Base-by-base conservation (phyloP, 2,329 filamentous ascomycete species). In the Apiospora marii region DNA sequence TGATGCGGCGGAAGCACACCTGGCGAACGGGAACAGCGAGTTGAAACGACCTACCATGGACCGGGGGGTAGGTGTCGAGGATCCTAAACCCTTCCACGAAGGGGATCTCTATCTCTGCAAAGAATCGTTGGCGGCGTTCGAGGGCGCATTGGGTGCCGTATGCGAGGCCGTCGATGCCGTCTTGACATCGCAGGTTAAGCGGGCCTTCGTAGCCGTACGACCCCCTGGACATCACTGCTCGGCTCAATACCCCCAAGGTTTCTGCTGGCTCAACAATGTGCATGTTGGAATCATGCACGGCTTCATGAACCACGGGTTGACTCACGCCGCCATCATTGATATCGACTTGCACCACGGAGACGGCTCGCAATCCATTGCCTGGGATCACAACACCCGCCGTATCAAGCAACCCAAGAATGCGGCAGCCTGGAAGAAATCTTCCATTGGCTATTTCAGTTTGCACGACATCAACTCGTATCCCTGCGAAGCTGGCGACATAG, bases 381-480 rank as follows among this genome's bases (percentile, higher is more conserved):
- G 96, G 96, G 90, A 93, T 58, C 94, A 97, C 77, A 99, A 98
- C 80, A 87, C 89, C 68, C 92, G 93, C 74, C 90, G 92, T 53
- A 81, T 85, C 4, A 85, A 84, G 22, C 85, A 92, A 53, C 82
- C 90, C 8, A 95, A 93, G 81, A 96, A 94, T 79, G 90, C 92
- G 0, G 87, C 92, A 0, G 85, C 88, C 43, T 93, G 92, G 87
- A 96, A 96, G 84, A 96, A 94, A 84, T 92, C 92, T 0, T 92
- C 93, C 0, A 96, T 98, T 77, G 96, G 95, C 13, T 99, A 99
- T 81, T 98, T 98, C 82, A 98, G 95, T 81, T 82, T 99, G 61
- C 96, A 99, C 81, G 96, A 99, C 79, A 98, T 99, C 84, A 98
- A 99, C 83, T 98, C 96, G 0, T 99, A 97, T 79, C 96, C 97